Base-by-base conservation (phyloP, 2,329 filamentous ascomycete genomes). In the Lasiodiplodia sp. region DNA sequence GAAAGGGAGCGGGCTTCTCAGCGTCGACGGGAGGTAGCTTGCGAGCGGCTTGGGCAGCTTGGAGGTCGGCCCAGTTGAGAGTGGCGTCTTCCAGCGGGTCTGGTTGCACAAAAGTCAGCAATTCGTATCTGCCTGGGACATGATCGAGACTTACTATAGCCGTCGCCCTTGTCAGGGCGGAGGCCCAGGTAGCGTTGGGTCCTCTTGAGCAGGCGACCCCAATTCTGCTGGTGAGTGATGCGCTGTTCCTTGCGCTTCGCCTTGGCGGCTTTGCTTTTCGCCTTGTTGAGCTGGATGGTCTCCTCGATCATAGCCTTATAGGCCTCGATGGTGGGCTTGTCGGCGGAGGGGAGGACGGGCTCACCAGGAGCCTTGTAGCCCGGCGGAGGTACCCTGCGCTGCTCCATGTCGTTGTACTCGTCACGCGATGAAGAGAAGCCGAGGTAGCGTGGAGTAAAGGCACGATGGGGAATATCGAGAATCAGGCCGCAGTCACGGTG, bases 161-260 rank as follows among this genome's bases (percentile, higher is more conserved):
- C 38, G 18, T 52, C 44, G 18, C n/a, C 34, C 28, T 23, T 31
- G 53, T 74, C 71, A 4, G 83, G 78, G n/a, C 86, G 86, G 31
- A 96, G 81, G 4, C 92, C 92, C 1, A 97, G 85, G 73, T 92
- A 92, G 64, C 87, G 83, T 75, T 94, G 91, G 8, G 87, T 83
- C 56, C 90, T 86, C 72, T 88, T 88, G 70, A 92, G 82, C 73
- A 88, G 85, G 44, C 84, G 81, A 1, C 82, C 82, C 80, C 86
- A 87, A 3, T 80, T 75, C 70, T 85, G 82, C 69, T 89, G 86
- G 51, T 82, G 84, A 25, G 82, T 72, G 3, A 86, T 69, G 1
- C 84, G 83, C 47, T 85, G 83, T 49, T 83, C 80, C 47, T 82
- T 81, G 71, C 81, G 86, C 74, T 86, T 86, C 47, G 81, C 84